Evolutionary conservation across 2,329 filamentous ascomycete genomes (phyloP), one percentile per base, ranked within the genome.

Genomic region (Cylindrodendrum hubeiense): DNA sequence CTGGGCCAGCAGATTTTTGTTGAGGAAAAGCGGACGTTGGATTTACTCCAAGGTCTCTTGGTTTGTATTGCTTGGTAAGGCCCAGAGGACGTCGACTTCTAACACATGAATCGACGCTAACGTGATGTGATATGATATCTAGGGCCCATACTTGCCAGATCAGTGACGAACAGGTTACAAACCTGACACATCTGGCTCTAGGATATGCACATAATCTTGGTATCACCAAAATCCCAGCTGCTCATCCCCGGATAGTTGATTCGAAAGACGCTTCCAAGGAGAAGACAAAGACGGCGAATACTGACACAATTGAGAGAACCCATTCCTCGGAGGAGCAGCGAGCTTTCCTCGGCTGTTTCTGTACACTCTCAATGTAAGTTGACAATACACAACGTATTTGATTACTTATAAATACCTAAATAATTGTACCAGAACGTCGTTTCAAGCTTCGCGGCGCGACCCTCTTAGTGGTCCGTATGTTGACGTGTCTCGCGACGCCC

Each of bases 21-120:
- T 1, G 76, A 79, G 62, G 79, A 80, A 19, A 78, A 84, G 41
- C 75, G 75, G 33, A 78, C 75, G 17, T 61, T 86, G 9, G 83
- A 85, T 60, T 70, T 84, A 3, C 76, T 86, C 1, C 83, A 86
- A 69, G 84, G 83, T 0, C 72, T 85, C 9, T 65, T 86, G 8
- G 76, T 85, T 46, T 79, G 80, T 43, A 74, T 85, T 58, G 78
- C 82, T 22, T 86, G 84, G 84, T 85, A 75, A 53, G 74, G 44
- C 10, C 15, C 17, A n/a, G 1, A n/a, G 21, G 5, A n/a, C 9
- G 4, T 26, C 10, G 9, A 9, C 5, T 50, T 4, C 30, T 66
- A 19, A 69, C 26, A 3, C 8, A 28, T 47, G 52, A 43, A 21
- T 12, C 2, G 5, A 17, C n/a, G 21, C 33, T 56, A n/a, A 47